A percentile compares a stretch with the other conserved stretches of the same genome.
These are phyloP conservation scores for Xylariaceae sp. DNA, from an alignment of 2,329 filamentous ascomycete species.

Conservation along the genomic window DNA sequence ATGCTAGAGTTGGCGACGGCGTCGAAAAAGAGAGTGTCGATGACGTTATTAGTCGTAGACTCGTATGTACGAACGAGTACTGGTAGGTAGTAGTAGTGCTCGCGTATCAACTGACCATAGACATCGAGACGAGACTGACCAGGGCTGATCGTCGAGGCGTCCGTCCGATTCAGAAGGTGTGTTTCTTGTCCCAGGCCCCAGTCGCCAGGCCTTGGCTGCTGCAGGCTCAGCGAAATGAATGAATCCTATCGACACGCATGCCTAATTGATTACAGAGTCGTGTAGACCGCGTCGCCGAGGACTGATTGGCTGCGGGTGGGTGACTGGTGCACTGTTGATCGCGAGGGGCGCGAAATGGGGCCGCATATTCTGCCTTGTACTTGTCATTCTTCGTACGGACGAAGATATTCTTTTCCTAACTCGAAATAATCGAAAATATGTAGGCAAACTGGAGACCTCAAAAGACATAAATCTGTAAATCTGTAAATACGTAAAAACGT, in stretches of 20 bases:
- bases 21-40: constrained; percentile 2
- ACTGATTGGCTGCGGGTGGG: constrained; percentile 32
- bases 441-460: not conserved
- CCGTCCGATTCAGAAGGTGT: not conserved
- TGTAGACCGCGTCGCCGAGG: constrained; percentile 35
- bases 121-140: too few relatives aligned
- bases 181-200: not conserved
- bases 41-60: constrained; percentile 8
- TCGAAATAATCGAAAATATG: not conserved
- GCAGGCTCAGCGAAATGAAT: constrained; percentile 21
- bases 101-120: not conserved
- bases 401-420: too few relatives aligned
- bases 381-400: constrained; percentile 14
- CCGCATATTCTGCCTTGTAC: constrained; percentile 24
- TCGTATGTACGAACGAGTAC: too few relatives aligned
- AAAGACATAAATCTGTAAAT: not conserved
- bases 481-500: too few relatives aligned
- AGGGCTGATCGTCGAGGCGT: not conserved
- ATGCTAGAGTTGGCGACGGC: too few relatives aligned
- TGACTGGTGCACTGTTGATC: constrained; percentile 11
- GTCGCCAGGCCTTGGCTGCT: not conserved
- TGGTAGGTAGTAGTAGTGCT: too few relatives aligned
- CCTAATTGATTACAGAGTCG: constrained; percentile 36
- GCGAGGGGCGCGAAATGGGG: constrained; percentile 26
- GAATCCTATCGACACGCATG: constrained; percentile 35